A percentile compares a stretch with the other conserved stretches of the same genome.
phyloP scores from a whole-genome alignment of 1,139 yeast species.

The Geotrichum restrictum region DNA sequence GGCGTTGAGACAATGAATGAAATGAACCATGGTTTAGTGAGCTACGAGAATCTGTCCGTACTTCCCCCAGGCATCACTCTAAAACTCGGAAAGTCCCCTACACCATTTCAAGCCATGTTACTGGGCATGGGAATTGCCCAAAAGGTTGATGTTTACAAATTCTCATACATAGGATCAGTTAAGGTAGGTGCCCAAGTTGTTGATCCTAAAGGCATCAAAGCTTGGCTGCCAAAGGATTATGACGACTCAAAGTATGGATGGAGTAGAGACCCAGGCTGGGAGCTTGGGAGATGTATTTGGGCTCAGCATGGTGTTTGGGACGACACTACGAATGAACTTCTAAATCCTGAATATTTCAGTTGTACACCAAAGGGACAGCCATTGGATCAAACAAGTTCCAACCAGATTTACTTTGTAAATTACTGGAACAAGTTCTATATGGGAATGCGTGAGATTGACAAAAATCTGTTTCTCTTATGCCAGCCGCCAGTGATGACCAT shows the following conservation, averaged over 20 bases:
- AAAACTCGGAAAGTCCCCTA: slow-evolving; percentile 34
- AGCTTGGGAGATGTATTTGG: slow-evolving; percentile 72
- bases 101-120: slow-evolving; percentile 36
- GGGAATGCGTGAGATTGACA: slow-evolving; percentile 37
- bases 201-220: slow-evolving; percentile 60
- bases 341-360: slow-evolving; percentile 49
- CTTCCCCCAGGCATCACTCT: slow-evolving; percentile 30
- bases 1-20: slow-evolving; percentile 89
- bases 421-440: slow-evolving; percentile 50
- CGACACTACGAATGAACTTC: slow-evolving; percentile 32
- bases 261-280: slow-evolving; percentile 61
- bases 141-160: slow-evolving; percentile 60
- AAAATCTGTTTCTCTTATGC: slow-evolving; percentile 52
- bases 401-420: slow-evolving; percentile 57
- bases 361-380: slow-evolving; percentile 36
- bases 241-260: slow-evolving; percentile 66
- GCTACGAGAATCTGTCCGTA: slow-evolving; percentile 28
- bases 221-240: slow-evolving; percentile 54
- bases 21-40: slow-evolving; percentile 52
- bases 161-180: slow-evolving; percentile 64
- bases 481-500: slow-evolving; percentile 79
- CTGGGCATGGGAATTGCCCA: slow-evolving; percentile 70
- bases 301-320: slow-evolving; percentile 78
- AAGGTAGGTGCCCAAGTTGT: slow-evolving; percentile 33
- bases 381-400: slow-evolving; percentile 52